Evolutionary conservation across 2,329 filamentous ascomycete species (phyloP).

Genomic region (Geosmithia flava): DNA sequence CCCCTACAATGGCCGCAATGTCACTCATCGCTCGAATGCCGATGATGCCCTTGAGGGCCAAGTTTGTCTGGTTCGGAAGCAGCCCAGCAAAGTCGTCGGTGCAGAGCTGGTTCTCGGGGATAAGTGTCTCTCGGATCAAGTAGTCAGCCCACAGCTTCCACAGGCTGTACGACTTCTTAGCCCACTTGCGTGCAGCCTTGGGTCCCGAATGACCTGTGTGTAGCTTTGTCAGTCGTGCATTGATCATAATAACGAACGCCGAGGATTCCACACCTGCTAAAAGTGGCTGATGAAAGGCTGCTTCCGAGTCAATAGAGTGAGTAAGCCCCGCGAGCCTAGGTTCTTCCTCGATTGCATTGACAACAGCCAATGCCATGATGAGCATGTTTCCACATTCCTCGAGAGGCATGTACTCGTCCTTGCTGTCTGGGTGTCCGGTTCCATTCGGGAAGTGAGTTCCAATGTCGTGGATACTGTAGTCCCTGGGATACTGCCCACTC

Average conservation of each 20-base stretch:
- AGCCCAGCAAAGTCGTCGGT: slow-evolving; percentile 79
- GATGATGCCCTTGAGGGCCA: slow-evolving; percentile 70
- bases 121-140: slow-evolving; percentile 60
- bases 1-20: slow-evolving; percentile 46
- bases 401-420: slow-evolving; percentile 64
- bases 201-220: background rate
- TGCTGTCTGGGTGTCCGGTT: slow-evolving; percentile 55
- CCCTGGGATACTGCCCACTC: slow-evolving; percentile 53
- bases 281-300: background rate
- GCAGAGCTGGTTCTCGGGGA: slow-evolving; percentile 65
- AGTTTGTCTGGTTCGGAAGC: slow-evolving; percentile 58
- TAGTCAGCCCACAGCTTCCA: slow-evolving; percentile 73
- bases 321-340: slow-evolving; percentile 24
- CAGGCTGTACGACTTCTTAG: slow-evolving; percentile 38
- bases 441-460: slow-evolving; percentile 55
- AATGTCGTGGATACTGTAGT: slow-evolving; percentile 63
- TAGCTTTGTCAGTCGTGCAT: no score
- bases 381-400: slow-evolving; percentile 76
- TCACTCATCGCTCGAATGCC: slow-evolving; percentile 70
- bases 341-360: slow-evolving; percentile 35
- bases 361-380: slow-evolving; percentile 60
- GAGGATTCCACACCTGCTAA: background rate
- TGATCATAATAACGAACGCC: background rate
- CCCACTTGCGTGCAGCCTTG: background rate
- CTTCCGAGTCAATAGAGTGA: background rate